These are phyloP conservation scores for Leccinum insolens DNA, from an alignment of 1,284 basidiomycete species.

Conservation along the genomic window DNA sequence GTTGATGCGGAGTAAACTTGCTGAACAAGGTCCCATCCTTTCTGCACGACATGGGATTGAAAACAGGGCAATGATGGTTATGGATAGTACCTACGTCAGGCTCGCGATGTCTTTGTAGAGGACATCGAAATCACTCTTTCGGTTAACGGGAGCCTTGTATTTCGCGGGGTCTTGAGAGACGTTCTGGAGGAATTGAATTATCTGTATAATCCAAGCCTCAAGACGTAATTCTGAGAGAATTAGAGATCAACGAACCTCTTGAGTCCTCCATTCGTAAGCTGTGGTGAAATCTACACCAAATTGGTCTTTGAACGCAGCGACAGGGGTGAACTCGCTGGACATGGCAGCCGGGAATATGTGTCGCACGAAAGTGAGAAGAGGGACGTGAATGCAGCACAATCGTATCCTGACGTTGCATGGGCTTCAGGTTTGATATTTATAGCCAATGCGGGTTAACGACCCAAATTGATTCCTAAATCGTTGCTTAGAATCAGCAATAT, in stretches of 20 bases:
- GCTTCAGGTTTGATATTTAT: neutral
- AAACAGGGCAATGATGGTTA: neutral
- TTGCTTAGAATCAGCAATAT: neutral
- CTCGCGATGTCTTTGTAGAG: neutral
- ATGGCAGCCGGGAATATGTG: neutral
- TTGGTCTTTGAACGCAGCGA: neutral
- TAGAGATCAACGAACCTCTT: neutral
- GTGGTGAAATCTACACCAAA: neutral
- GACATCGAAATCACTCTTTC: neutral
- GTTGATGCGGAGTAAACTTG: neutral
- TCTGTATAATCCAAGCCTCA: neutral
- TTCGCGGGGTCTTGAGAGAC: neutral
- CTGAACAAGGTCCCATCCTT: no score
- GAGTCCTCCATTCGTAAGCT: neutral
- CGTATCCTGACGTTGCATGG: neutral
- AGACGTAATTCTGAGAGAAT: neutral
- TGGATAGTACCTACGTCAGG: neutral
- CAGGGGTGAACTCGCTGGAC: neutral
- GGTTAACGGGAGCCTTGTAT: neutral
- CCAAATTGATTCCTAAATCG: neutral
- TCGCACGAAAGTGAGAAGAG: neutral
- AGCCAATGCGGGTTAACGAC: neutral
- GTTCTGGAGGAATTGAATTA: neutral
- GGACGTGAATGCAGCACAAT: neutral
- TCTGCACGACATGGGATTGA: neutral